Evolutionary conservation across 164 flowering plant species (phyloP), one percentile per base, ranked within the genome.

Genomic region (Malania oleifera): DNA sequence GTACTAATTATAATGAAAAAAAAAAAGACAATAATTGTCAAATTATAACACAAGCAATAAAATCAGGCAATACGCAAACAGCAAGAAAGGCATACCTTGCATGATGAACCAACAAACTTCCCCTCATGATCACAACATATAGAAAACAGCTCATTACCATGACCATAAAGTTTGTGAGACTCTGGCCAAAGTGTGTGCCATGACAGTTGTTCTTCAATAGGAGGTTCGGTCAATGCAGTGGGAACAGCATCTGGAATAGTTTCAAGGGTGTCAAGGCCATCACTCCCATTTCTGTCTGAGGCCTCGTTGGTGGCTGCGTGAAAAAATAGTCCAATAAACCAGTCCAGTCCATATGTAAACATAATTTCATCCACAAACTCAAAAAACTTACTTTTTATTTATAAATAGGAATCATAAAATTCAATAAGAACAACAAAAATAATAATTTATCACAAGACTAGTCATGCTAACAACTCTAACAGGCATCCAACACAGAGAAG

Each of bases 171-270:
- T 74, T 93, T 93, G 74, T 93, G 99, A 1, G 96, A 75, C 66
- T 93, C 99, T 6, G 99, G 99, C 99, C 99, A 93, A 23, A 93
- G 74, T 13, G 99, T 93, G 65, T 93, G 87, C 85, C 86, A 90
- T 20, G 86, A 84, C 49, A 93, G 65, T 73, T 90, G 97, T 35
- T 90, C 99, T 70, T 93, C 99, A 57, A 93, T 86, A 10, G 99
- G 97, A 54, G 92, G 85, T 58, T 90, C 85, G 8, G 92, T 86
- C 27, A 90, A 73, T 61, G 65, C 86, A 53, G 60, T 73, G 47
- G 99, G 97, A 67, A 81, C 87, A 5, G 99, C 99, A 74, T 88
- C 97, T 2, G 97, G 97, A 57, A 90, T 78, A 46, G 88, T 79
- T 73, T 90, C 97, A 43, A 90, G 77, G 35, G 83, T 71, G 60